Evolutionary conservation across 2,329 filamentous ascomycete genomes (phyloP), one percentile per base, ranked within the genome.

Genomic region (Aspergillus tanneri): DNA sequence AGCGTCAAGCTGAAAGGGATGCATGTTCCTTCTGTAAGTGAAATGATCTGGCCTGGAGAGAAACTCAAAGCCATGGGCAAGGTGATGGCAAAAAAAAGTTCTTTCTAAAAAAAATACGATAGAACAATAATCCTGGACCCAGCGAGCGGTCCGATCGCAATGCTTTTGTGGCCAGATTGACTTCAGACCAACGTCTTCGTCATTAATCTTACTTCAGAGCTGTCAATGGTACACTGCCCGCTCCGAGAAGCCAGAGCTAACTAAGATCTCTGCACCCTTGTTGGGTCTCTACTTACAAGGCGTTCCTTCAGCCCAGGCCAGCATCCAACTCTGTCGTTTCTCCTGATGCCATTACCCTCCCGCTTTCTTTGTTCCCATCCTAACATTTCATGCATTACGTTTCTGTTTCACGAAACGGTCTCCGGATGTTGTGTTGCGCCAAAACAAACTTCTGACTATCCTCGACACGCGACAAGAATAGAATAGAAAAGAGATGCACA

Each of bases 381-480:
- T 32, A 32, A 14, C 41, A 34, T 42, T 40, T 46, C 45, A 45
- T 28, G 43, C 52, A 49, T 51, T 47, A 42, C 38, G 34, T 45
- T 48, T 42, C 52, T 28, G 54, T 58, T 53, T 46, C 56, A 58
- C 56, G 48, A 57, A 56, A 57, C 56, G 52, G 54, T 49, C 50
- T 51, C 41, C 52, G 48, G 52, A 55, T 49, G 48, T 44, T 53
- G 50, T 56, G 54, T 52, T 53, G 46, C 54, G 45, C 45, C 43
- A 55, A n/a, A 43, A 54, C 54, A 55, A 55, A 55, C 54, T 52
- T 57, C 54, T 54, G 56, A 52, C 48, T 44, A 50, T 44, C 46
- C 44, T 24, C 28, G 35, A 38, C 49, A 49, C 36, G 49, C 49
- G 46, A 60, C 27, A 28, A 36, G 35, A n/a, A 38, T 36, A 19